A percentile compares a stretch with the other conserved stretches of the same genome.
Conservation (phyloP, 75 land plant species). For the Sequoiadendron giganteum region DNA sequence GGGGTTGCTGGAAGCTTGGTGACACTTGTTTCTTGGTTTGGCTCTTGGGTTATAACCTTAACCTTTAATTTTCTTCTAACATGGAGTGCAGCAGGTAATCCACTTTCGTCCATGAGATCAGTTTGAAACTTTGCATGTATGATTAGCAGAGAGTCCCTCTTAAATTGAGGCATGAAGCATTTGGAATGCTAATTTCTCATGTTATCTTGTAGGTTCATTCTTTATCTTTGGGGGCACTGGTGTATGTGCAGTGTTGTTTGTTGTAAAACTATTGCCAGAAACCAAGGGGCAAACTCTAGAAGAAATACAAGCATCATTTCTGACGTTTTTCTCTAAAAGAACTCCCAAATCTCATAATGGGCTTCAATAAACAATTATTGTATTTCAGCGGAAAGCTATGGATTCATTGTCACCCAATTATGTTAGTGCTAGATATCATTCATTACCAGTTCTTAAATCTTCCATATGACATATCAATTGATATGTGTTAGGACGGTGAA, state of each 20-base stretch:
- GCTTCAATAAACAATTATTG: not conserved
- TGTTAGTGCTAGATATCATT: not conserved
- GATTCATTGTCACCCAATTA: not conserved
- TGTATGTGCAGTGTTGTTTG: constrained; percentile 36
- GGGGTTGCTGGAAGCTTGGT: constrained; percentile 52
- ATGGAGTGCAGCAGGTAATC: constrained; percentile 43
- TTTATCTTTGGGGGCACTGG: constrained; percentile 29
- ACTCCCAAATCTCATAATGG: not conserved
- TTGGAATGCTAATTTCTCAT: not conserved
- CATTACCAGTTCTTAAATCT: not conserved
- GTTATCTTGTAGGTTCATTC: constrained; percentile 36
- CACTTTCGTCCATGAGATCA: not conserved
- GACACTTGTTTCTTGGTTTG: constrained; percentile 37
- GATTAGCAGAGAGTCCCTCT: not conserved
- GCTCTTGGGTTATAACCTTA: constrained; percentile 35
- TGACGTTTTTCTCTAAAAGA: not conserved
- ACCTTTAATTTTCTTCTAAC: constrained; percentile 35
- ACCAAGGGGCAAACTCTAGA: constrained; percentile 46
- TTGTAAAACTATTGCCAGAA: constrained; percentile 40
- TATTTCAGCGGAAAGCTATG: not conserved
- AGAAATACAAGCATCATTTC: constrained; percentile 33
- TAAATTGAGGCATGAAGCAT: not conserved
- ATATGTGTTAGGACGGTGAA: too few relatives aligned
- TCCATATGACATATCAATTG: not conserved
- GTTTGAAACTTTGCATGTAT: not conserved